A percentile compares a stretch with the other conserved stretches of the same genome.
Evolutionary conservation across 2,329 filamentous ascomycete species (phyloP).

Genomic region (Pezicula carpinea): DNA sequence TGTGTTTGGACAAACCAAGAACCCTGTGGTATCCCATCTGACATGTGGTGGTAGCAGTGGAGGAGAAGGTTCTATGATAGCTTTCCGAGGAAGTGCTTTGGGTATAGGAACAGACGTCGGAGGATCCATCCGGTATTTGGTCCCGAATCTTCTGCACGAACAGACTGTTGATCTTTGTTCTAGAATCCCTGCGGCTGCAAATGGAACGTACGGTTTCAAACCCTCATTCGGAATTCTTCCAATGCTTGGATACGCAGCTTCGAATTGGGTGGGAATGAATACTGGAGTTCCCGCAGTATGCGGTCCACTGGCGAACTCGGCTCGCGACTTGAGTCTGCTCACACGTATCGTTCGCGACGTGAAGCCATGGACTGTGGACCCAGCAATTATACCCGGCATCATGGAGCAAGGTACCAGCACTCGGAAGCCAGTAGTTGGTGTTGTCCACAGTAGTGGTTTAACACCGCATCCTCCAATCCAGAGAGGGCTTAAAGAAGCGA

Average conservation of each 20-base stretch:
- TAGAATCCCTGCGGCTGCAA: slow-evolving; percentile 26
- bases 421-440: slow-evolving; percentile 27
- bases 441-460: slow-evolving; percentile 25
- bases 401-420: slow-evolving; percentile 12
- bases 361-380: slow-evolving; percentile 64
- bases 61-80: slow-evolving; percentile 69
- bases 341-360: slow-evolving; percentile 69
- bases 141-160: slow-evolving; percentile 54
- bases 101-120: slow-evolving; percentile 88
- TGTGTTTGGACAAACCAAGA: slow-evolving; percentile 75
- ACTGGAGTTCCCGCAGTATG: slow-evolving; percentile 84
- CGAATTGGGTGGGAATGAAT: slow-evolving; percentile 42
- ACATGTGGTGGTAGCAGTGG: slow-evolving; percentile 79
- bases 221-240: slow-evolving; percentile 28
- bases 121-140: slow-evolving; percentile 69
- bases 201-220: slow-evolving; percentile 28
- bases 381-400: slow-evolving; percentile 17
- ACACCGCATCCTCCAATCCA: slow-evolving; percentile 28
- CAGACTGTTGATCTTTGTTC: slow-evolving; percentile 78
- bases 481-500: slow-evolving; percentile 25
- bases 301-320: slow-evolving; percentile 80
- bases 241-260: slow-evolving; percentile 26
- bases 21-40: slow-evolving; percentile 74
- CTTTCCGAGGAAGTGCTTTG: slow-evolving; percentile 67
- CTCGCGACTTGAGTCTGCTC: slow-evolving; percentile 79